Evolutionary conservation across 176 grass and related monocot genomes (phyloP).

Genomic region (Puya raimondii): DNA sequence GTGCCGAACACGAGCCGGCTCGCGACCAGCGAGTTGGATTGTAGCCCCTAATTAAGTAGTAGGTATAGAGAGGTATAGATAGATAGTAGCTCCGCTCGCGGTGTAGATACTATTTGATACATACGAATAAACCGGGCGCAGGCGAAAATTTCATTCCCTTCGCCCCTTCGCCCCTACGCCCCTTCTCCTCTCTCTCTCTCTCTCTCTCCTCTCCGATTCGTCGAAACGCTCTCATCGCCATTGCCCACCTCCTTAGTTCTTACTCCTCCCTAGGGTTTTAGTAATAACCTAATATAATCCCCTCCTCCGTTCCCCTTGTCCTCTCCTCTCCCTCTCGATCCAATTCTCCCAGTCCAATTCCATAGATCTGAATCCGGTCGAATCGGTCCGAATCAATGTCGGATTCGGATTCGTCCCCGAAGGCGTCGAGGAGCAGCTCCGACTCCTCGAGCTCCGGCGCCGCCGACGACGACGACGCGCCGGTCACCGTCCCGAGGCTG

Average conservation of each 20-base stretch:
- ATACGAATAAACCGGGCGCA: too few species aligned
- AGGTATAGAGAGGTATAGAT: too few species aligned
- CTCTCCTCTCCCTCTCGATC: too few species aligned
- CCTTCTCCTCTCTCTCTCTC: not conserved
- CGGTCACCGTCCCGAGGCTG: not conserved
- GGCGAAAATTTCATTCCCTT: too few species aligned
- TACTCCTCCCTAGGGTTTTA: not conserved
- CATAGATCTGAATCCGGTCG: not conserved
- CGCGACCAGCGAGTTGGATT: too few species aligned
- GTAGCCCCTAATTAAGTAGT: too few species aligned
- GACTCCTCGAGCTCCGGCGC: slow-evolving; percentile 23
- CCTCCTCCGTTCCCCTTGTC: too few species aligned
- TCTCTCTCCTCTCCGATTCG: not conserved
- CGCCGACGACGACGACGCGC: slow-evolving; percentile 1
- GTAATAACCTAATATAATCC: too few species aligned
- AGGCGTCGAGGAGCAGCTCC: slow-evolving; percentile 39
- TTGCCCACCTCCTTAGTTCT: not conserved
- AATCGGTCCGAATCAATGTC: slow-evolving; percentile 21
- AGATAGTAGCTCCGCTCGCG: too few species aligned
- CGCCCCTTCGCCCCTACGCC: not conserved
- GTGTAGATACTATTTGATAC: too few species aligned
- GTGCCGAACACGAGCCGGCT: too few species aligned
- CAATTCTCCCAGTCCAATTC: slow-evolving; percentile 22
- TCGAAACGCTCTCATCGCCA: not conserved
- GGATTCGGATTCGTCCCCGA: slow-evolving; percentile 73